Evolutionary conservation across 2,329 filamentous ascomycete species (phyloP).

Genomic region (Verruconis gallopava): DNA sequence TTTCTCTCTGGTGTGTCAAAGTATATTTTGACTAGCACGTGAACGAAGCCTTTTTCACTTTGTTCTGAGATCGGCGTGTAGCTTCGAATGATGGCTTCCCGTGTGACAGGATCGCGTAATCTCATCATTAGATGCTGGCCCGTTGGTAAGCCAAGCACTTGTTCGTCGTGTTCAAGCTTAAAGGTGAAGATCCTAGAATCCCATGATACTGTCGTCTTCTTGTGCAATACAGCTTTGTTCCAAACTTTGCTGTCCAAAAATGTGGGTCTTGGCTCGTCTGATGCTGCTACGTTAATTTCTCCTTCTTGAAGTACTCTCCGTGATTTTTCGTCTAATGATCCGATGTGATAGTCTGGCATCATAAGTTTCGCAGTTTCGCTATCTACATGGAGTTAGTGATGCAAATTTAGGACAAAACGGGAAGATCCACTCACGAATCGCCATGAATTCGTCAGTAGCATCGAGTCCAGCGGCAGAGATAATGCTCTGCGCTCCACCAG

Average conservation of each 20-base stretch:
- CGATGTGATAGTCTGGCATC: constrained; percentile 79
- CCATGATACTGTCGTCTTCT: constrained; percentile 56
- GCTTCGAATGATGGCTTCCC: constrained; percentile 64
- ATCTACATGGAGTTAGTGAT: constrained; percentile 40
- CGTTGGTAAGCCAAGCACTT: constrained; percentile 62
- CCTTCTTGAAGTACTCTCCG: constrained; percentile 39
- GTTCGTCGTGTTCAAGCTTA: constrained; percentile 56
- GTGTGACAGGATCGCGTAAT: constrained; percentile 55
- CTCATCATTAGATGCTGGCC: constrained; percentile 84
- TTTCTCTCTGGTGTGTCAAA: constrained; percentile 41
- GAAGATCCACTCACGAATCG: constrained; percentile 56
- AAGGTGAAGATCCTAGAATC: constrained; percentile 78
- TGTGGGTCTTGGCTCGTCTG: constrained; percentile 35
- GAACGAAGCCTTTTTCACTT: constrained; percentile 47
- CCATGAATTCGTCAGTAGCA: constrained; percentile 76
- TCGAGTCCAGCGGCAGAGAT: constrained; percentile 70
- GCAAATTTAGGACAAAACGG: background rate
- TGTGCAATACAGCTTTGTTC: constrained; percentile 57
- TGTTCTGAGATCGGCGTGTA: constrained; percentile 73
- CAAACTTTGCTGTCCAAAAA: constrained; percentile 64
- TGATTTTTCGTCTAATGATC: constrained; percentile 53
- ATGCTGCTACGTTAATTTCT: constrained; percentile 27
- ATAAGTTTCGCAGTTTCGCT: constrained; percentile 84
- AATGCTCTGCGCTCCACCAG: constrained; percentile 77
- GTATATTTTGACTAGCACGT: constrained; percentile 78